phyloP scores from a whole-genome alignment of 140 eudicot species.

The Ambrosia hybrid region DNA sequence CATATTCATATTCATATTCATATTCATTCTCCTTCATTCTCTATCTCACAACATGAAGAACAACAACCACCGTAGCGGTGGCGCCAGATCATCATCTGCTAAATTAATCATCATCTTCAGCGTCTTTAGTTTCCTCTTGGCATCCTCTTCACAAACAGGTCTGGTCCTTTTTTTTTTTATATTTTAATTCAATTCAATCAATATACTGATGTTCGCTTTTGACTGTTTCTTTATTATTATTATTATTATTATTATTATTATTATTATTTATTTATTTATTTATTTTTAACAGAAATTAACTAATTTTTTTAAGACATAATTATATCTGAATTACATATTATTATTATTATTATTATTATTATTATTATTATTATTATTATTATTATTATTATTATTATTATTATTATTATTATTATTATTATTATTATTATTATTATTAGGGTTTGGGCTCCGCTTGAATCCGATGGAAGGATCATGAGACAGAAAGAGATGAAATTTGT shows the following conservation, averaged over 20 bases:
- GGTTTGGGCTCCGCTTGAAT: constrained; percentile 72
- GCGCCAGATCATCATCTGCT: constrained; percentile 43
- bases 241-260: no score
- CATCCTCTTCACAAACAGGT: constrained; percentile 81
- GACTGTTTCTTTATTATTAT: no score
- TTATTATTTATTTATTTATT: no score
- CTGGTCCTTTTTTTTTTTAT: background rate
- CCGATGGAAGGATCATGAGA: constrained; percentile 65
- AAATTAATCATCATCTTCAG: constrained; percentile 80
- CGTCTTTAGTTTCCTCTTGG: constrained; percentile 71
- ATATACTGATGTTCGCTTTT: constrained; percentile 10
- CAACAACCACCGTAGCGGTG: constrained; percentile 58
- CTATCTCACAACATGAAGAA: constrained; percentile 43
- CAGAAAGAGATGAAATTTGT: constrained; percentile 68
- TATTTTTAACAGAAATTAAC: no score
- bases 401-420: no score
- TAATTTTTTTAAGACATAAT: no score
- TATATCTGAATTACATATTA: no score
- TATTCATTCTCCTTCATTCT: background rate
- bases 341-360: background rate
- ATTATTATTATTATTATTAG: constrained; percentile 17
- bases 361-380: no score
- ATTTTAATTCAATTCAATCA: background rate
- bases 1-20: no score
- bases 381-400: no score